These are phyloP conservation scores for Fusarium napiforme DNA, from an alignment of 2,329 filamentous ascomycete species.

Conservation along the genomic window DNA sequence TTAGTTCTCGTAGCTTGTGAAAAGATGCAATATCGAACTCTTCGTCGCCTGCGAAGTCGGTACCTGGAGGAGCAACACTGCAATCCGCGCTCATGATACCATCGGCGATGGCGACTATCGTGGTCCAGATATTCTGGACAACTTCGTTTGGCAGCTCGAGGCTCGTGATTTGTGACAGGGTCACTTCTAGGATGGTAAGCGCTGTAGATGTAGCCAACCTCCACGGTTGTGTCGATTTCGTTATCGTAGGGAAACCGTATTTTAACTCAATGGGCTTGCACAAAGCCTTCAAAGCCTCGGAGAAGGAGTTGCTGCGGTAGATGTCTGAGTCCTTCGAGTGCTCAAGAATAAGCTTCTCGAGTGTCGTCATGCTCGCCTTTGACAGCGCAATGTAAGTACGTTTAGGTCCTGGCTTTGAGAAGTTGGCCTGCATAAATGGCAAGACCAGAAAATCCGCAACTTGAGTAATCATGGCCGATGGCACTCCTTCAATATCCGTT, in stretches of 20 bases:
- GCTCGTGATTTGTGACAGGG: conserved; percentile 69
- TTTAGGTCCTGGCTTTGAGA: conserved; percentile 55
- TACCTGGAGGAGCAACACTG: conserved; percentile 55
- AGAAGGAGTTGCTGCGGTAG: conserved; percentile 74
- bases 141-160: conserved; percentile 58
- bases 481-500: conserved; percentile 71
- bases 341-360: conserved; percentile 69
- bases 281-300: conserved; percentile 73
- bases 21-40: conserved; percentile 84
- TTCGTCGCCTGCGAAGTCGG: conserved; percentile 74
- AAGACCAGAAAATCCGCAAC: conserved; percentile 77
- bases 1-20: conserved; percentile 72
- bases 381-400: conserved; percentile 92
- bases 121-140: conserved; percentile 74
- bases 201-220: conserved; percentile 78
- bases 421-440: conserved; percentile 65
- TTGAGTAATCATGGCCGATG: conserved; percentile 74
- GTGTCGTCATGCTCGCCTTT: conserved; percentile 79
- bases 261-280: conserved; percentile 79
- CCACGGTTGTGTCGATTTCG: conserved; percentile 81
- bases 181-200: conserved; percentile 73
- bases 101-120: conserved; percentile 71
- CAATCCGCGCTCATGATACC: conserved; percentile 77
- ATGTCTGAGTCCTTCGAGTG: conserved; percentile 74
- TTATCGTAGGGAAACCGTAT: conserved; percentile 79